Percentiles rank a stretch among this genome's conserved stretches.
Evolutionary conservation across 441 rosid genomes (phyloP).

Genomic region (Eutrema salsugineum): DNA sequence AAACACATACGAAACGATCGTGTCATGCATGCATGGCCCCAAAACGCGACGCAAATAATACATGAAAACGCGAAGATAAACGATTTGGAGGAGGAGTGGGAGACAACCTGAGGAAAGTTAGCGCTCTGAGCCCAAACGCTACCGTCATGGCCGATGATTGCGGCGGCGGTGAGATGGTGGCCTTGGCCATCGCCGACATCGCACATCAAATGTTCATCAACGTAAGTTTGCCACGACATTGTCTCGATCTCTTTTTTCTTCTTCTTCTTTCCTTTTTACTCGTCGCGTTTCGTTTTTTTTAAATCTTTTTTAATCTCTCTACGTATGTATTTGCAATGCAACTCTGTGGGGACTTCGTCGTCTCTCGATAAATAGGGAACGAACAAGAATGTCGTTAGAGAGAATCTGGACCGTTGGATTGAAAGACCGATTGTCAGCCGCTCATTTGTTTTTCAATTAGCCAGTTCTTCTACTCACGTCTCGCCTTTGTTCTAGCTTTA

Average conservation of each 20-base stretch:
- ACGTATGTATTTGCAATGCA: neutral
- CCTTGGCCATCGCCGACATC: constrained; percentile 52
- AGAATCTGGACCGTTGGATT: constrained; percentile 1
- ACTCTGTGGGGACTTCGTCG: neutral
- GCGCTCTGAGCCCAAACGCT: constrained; percentile 61
- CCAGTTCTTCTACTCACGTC: constrained; percentile 13
- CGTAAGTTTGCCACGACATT: constrained; percentile 65
- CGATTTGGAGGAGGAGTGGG: neutral
- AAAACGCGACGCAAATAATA: too few species aligned
- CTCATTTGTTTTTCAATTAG: neutral
- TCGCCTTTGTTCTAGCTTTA: constrained; percentile 30
- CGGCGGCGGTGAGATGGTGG: constrained; percentile 46
- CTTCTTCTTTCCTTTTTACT: neutral
- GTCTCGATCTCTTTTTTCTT: constrained; percentile 13
- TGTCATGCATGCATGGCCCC: too few species aligned
- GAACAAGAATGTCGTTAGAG: constrained; percentile 1
- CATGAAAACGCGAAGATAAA: too few species aligned
- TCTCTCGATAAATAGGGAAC: constrained; percentile 25
- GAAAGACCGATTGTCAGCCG: constrained; percentile 17
- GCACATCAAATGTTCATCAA: constrained; percentile 58
- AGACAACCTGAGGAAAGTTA: constrained; percentile 43
- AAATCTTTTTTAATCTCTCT: neutral
- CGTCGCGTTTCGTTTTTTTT: neutral
- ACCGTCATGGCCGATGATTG: constrained; percentile 53
- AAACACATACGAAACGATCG: too few species aligned